These are phyloP conservation scores for Penicillium janthinellum DNA, from an alignment of 2,329 filamentous ascomycete species.

Conservation along the genomic window DNA sequence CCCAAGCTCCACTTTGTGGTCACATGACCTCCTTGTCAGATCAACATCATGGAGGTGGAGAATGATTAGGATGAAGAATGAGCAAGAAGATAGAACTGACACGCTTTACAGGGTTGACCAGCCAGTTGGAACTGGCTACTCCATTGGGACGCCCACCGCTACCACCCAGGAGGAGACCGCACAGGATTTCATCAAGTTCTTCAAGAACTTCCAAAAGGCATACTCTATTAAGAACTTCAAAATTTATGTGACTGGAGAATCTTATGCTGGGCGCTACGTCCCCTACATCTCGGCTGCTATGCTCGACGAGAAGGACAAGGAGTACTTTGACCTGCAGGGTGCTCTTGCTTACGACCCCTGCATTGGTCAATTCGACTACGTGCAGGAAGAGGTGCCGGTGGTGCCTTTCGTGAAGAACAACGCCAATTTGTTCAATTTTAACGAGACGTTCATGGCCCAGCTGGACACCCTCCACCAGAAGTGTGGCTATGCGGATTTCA, in stretches of 20 bases:
- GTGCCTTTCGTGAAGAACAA: slow-evolving; percentile 49
- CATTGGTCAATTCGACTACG: slow-evolving; percentile 45
- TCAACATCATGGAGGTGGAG: too few relatives aligned
- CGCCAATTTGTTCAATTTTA: slow-evolving; percentile 49
- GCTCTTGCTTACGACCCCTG: slow-evolving; percentile 73
- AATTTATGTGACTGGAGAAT: slow-evolving; percentile 74
- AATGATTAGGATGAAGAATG: too few relatives aligned
- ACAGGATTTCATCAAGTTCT: slow-evolving; percentile 73
- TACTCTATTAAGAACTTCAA: slow-evolving; percentile 69
- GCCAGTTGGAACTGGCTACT: slow-evolving; percentile 66
- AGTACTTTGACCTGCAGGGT: slow-evolving; percentile 68
- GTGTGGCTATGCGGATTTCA: slow-evolving; percentile 51
- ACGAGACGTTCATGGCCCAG: slow-evolving; percentile 45
- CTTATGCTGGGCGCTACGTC: slow-evolving; percentile 69
- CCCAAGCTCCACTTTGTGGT: too few relatives aligned
- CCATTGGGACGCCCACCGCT: slow-evolving; percentile 65
- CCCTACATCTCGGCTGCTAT: slow-evolving; percentile 76
- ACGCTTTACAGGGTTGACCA: slow-evolving; percentile 31
- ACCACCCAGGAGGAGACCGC: slow-evolving; percentile 69
- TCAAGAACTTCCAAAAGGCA: slow-evolving; percentile 73
- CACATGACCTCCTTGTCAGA: too few relatives aligned
- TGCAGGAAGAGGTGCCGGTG: slow-evolving; percentile 38
- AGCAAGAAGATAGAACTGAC: not conserved
- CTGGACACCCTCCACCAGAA: slow-evolving; percentile 44
- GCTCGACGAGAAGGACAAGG: slow-evolving; percentile 67